These are phyloP conservation scores for Podospora sp. DNA, from an alignment of 495 filamentous ascomycete genomes.

Conservation along the genomic window DNA sequence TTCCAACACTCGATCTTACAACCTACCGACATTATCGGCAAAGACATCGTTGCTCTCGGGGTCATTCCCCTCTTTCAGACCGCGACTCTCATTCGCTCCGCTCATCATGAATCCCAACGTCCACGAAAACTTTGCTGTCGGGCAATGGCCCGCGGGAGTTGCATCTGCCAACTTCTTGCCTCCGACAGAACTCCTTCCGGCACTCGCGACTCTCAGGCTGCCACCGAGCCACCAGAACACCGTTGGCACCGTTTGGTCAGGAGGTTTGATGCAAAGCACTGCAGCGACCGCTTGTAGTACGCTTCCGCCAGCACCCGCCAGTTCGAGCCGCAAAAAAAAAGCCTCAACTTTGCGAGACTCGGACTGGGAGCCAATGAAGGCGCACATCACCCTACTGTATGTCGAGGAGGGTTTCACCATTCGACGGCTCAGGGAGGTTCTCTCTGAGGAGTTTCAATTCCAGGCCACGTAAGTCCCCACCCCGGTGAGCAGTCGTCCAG, in stretches of 20 bases:
- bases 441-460: background rate
- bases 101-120: background rate
- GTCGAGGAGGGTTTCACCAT: background rate
- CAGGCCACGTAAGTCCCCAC: background rate
- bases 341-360: constrained; percentile 5
- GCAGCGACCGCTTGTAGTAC: background rate
- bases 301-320: background rate
- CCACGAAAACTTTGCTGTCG: no score
- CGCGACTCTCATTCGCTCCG: background rate
- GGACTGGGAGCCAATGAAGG: constrained; percentile 7
- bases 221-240: background rate
- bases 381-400: background rate
- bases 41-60: no score
- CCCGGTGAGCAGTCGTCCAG: background rate
- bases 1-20: no score
- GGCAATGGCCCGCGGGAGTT: background rate
- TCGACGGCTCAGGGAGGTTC: background rate
- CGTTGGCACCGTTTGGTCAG: background rate
- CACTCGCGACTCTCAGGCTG: background rate
- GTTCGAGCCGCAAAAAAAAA: constrained; percentile 9
- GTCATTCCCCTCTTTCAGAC: background rate
- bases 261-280: background rate
- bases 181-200: background rate
- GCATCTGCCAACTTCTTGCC: background rate
- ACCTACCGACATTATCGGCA: no score